Conservation (phyloP, 2,329 filamentous ascomycete genomes). For the Emmonsiellopsis sp. region DNA sequence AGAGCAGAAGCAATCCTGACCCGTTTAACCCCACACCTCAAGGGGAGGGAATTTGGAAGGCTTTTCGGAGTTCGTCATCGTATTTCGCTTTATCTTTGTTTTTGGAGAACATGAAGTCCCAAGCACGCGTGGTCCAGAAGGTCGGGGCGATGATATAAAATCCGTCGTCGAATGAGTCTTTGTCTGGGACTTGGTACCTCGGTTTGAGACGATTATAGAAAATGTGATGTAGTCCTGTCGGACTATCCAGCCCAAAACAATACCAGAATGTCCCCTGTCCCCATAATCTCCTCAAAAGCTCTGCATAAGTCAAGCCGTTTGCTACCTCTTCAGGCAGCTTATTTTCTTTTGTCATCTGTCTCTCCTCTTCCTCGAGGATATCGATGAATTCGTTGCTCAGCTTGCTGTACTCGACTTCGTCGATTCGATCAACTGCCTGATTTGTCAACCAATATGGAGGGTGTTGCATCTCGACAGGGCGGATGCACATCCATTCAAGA, state of each 20-base stretch:
- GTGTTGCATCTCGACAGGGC: constrained; percentile 21
- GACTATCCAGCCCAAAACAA: constrained; percentile 9
- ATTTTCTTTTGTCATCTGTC: not conserved
- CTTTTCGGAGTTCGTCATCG: constrained; percentile 9
- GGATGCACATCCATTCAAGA: constrained; percentile 25
- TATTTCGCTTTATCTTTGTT: constrained; percentile 9
- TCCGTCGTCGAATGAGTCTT: not conserved
- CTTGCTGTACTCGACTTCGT: constrained; percentile 9
- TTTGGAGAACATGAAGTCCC: constrained; percentile 8
- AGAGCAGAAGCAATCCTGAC: not conserved
- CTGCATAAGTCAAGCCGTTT: not conserved
- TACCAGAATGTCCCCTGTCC: constrained; percentile 12
- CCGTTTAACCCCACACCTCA: not conserved
- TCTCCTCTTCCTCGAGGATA: constrained; percentile 14
- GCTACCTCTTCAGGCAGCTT: not conserved
- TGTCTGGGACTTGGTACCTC: constrained; percentile 6
- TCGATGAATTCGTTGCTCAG: constrained; percentile 13
- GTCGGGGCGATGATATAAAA: constrained; percentile 8
- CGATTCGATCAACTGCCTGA: constrained; percentile 8
- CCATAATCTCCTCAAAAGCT: constrained; percentile 10
- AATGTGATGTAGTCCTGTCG: constrained; percentile 7
- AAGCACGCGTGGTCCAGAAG: constrained; percentile 8
- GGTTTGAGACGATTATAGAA: constrained; percentile 12
- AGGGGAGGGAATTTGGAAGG: not conserved
- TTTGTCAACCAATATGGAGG: constrained; percentile 24